A percentile compares a stretch with the other conserved stretches of the same genome.
Conservation (phyloP, 1,139 yeast genomes). For the Protomyces inouyei region DNA sequence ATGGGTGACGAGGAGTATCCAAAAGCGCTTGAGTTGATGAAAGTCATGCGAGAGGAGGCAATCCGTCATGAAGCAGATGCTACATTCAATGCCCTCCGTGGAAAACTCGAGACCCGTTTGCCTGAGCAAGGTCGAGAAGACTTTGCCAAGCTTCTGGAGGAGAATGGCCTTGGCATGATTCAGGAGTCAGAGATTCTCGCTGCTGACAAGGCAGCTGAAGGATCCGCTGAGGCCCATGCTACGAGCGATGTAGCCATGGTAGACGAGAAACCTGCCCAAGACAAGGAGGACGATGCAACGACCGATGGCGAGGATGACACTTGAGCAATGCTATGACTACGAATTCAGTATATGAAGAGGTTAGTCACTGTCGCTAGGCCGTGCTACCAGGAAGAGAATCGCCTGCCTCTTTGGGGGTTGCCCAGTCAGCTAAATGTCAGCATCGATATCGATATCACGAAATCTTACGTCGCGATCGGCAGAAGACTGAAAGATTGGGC, state of each 20-base stretch:
- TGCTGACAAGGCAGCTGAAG: neutral
- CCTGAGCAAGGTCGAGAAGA: conserved; percentile 7
- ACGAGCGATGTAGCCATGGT: neutral
- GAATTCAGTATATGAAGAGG: neutral
- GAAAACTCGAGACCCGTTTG: neutral
- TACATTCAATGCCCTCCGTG: conserved; percentile 27
- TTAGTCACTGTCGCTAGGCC: neutral
- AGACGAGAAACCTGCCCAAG: neutral
- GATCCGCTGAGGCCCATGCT: neutral
- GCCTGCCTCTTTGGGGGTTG: neutral
- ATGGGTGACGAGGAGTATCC: conserved; percentile 8
- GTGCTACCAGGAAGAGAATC: neutral
- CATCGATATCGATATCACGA: neutral
- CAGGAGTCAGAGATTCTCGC: neutral
- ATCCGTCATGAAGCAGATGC: conserved; percentile 30
- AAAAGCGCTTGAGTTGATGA: conserved; percentile 9
- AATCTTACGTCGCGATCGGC: neutral
- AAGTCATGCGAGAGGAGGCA: conserved; percentile 27
- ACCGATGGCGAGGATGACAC: neutral
- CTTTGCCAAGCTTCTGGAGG: neutral
- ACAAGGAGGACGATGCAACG: neutral
- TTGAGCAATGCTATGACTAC: neutral
- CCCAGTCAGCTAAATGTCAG: neutral
- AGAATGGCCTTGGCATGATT: neutral
- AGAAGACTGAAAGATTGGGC: neutral